phyloP scores from a whole-genome alignment of 164 flowering plant genomes.

The Warburgia ugandensis region DNA sequence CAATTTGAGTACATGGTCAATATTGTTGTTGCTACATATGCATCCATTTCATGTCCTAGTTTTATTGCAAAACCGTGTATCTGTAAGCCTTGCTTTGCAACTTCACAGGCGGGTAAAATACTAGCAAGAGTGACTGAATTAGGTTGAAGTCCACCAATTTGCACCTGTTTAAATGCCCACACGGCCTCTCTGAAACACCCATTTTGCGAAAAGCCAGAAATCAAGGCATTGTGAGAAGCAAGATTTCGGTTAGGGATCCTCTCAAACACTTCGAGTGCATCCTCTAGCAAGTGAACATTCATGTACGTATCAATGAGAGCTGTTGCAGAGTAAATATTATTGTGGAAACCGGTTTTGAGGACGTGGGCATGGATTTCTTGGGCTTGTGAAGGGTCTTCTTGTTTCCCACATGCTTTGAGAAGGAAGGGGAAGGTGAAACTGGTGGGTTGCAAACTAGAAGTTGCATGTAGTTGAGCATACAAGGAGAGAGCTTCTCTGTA shows the following conservation, averaged over 20 bases:
- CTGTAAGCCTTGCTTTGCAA: conserved; percentile 24
- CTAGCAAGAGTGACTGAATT: conserved; percentile 58
- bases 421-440: conserved; percentile 57
- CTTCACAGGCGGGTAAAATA: conserved; percentile 37
- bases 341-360: conserved; percentile 39
- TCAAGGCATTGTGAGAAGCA: conserved; percentile 33
- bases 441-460: conserved; percentile 23
- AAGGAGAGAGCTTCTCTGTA: conserved; percentile 43
- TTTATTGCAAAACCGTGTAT: conserved; percentile 58
- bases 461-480: conserved; percentile 32
- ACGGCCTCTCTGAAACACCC: conserved; percentile 38
- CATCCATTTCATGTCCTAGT: conserved; percentile 50
- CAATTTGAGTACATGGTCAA: conserved; percentile 49
- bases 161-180: conserved; percentile 21
- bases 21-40: conserved; percentile 51
- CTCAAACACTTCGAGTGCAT: conserved; percentile 49
- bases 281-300: conserved; percentile 19
- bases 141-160: conserved; percentile 24
- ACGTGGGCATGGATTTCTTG: conserved; percentile 48
- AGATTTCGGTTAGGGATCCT: conserved; percentile 46
- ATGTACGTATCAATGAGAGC: conserved; percentile 42
- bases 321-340: conserved; percentile 32
- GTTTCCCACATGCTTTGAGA: conserved; percentile 59
- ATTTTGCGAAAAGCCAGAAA: conserved; percentile 52
- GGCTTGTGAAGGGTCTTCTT: conserved; percentile 24